These are phyloP conservation scores for Madurella mycetomatis DNA, from an alignment of 2,329 filamentous ascomycete species.

Conservation along the genomic window DNA sequence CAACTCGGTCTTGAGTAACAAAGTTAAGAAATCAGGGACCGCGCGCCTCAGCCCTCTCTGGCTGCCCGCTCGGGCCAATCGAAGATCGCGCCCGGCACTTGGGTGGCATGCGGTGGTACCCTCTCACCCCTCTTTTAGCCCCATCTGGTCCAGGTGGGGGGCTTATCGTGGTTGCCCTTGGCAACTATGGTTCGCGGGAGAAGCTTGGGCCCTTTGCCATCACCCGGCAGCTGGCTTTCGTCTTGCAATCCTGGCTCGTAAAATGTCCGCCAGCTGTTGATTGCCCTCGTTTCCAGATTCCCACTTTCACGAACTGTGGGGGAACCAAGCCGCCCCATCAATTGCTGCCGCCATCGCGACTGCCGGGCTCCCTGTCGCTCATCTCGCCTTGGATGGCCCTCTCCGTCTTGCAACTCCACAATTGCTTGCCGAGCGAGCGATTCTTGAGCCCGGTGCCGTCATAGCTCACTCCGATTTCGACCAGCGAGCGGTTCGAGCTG, in stretches of 20 bases:
- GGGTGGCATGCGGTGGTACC: slow-evolving; percentile 8
- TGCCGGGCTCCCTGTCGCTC: slow-evolving; percentile 5
- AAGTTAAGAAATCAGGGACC: not conserved
- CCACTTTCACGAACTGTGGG: slow-evolving; percentile 19
- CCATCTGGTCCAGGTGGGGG: slow-evolving; percentile 18
- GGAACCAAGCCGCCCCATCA: slow-evolving; percentile 12
- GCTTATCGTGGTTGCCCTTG: slow-evolving; percentile 20
- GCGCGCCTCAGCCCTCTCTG: slow-evolving; percentile 4
- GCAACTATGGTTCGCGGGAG: slow-evolving; percentile 16
- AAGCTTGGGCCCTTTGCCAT: slow-evolving; percentile 15
- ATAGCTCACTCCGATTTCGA: slow-evolving; percentile 2
- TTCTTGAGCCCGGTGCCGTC: slow-evolving; percentile 15
- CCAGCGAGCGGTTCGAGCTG: not conserved
- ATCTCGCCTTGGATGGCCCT: slow-evolving; percentile 7
- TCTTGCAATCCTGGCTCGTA: not conserved
- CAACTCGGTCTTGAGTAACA: not conserved
- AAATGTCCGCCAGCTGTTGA: slow-evolving; percentile 14
- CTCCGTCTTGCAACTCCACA: slow-evolving; percentile 12
- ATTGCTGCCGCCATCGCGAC: slow-evolving; percentile 1
- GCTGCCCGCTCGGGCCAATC: slow-evolving; percentile 15
- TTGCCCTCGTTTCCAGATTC: not conserved
- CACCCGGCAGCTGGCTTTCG: slow-evolving; percentile 7
- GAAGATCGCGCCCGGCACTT: slow-evolving; percentile 8
- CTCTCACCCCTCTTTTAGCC: slow-evolving; percentile 2
- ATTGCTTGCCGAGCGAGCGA: slow-evolving; percentile 10